Evolutionary conservation across 2,329 filamentous ascomycete genomes (phyloP).

Genomic region (Cadophora sp.): DNA sequence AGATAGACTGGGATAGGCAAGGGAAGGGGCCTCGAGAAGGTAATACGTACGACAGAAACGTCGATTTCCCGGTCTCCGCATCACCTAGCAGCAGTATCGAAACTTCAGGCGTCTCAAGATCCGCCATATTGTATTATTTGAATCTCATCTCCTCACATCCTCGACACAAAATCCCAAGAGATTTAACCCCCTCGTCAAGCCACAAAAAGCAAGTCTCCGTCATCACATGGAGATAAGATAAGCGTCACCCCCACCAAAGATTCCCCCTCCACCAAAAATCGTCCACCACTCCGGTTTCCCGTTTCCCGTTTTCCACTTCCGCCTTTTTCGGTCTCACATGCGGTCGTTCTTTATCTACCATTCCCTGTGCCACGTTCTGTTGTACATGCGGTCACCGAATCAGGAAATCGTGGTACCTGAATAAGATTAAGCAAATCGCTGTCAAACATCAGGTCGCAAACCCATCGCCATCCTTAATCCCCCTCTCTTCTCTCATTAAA

Average conservation of each 20-base stretch:
- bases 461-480: neutral
- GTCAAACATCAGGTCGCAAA: neutral
- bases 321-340: neutral
- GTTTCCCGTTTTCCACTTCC: neutral
- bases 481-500: neutral
- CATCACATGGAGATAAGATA: constrained; percentile 14
- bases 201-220: constrained; percentile 3
- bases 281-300: too few relatives aligned
- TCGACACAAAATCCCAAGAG: neutral
- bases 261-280: neutral
- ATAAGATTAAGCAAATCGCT: constrained; percentile 1
- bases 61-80: constrained; percentile 64
- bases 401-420: constrained; percentile 7
- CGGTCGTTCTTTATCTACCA: neutral
- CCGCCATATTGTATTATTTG: constrained; percentile 13
- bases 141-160: neutral
- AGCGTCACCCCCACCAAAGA: neutral
- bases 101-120: constrained; percentile 48
- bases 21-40: neutral
- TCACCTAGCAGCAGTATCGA: constrained; percentile 64
- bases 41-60: constrained; percentile 62
- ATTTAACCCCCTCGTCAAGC: neutral
- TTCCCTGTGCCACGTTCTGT: constrained; percentile 9
- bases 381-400: constrained; percentile 11
- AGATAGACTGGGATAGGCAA: neutral